Evolutionary conservation across 2,329 filamentous ascomycete genomes (phyloP), one percentile per base, ranked within the genome.

Genomic region (Herpotrichia juniperi): DNA sequence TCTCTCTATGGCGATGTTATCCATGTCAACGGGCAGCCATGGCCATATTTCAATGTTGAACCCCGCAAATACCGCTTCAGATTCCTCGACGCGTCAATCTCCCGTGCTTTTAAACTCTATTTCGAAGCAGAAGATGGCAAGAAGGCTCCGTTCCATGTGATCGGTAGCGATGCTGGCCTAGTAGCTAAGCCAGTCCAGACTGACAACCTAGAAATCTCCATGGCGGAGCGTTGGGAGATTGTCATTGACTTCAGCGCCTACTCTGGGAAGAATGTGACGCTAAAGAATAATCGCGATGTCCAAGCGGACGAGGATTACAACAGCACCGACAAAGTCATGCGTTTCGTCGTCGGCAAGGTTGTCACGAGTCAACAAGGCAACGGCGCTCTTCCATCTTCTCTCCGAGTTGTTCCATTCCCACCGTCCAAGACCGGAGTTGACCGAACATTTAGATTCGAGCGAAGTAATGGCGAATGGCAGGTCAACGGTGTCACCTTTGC

Each of bases 61-160:
- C 82, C 81, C 6, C 78, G 83, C 62, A 86, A 85, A 64, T 86
- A 86, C 62, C 80, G 83, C 30, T 78, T 87, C 58, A 72, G 83
- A 11, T 71, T 85, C 57, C 75, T 84, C 25, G 78, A 85, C 64
- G 76, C 67, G 10, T 60, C 66, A 6, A 62, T 71, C 46, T 67
- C 62, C 49, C 66, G 68, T 39, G 74, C 77, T 16, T 85, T 81
- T 57, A 74, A 78, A 25, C 74, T 85, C 11, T 82, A 79, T 62
- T 79, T 83, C 48, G 65, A 64, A 26, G 72, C 75, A 19, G 64
- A 67, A 21, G 12, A 56, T 4, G 66, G 65, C 39, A 74, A 71
- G 32, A 66, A 64, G 21, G 60, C 84, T 19, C 73, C 77, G 1
- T 84, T 86, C 68, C 72, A 79, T 26, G 78, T 86, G 40, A 81